Conservation (phyloP, 768 basidiomycete species). For the Rhodosporidiobolus sp. region DNA sequence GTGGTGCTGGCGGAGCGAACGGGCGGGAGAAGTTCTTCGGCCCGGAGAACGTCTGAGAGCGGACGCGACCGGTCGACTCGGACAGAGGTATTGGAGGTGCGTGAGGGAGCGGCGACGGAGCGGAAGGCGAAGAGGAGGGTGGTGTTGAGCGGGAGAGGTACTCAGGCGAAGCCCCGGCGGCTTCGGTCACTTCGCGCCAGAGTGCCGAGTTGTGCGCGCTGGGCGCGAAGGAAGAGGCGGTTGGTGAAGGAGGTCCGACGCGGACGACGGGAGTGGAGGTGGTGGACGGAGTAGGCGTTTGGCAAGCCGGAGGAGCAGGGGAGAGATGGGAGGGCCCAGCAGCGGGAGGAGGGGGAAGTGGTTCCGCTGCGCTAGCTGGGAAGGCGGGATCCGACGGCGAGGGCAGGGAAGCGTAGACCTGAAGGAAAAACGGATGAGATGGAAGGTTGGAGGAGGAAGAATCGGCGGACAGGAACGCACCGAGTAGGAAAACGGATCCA, state of each 20-base stretch:
- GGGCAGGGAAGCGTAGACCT: conserved; percentile 22
- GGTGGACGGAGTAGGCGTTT: background rate
- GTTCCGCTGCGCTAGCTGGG: background rate
- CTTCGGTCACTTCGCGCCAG: background rate
- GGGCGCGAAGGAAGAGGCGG: background rate
- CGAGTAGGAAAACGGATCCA: conserved; percentile 28
- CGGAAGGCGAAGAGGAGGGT: background rate
- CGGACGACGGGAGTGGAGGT: conserved; percentile 6
- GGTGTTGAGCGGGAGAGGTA: background rate
- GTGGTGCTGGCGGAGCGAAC: background rate
- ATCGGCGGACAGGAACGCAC: conserved; percentile 13
- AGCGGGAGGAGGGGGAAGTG: background rate
- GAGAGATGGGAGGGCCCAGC: background rate
- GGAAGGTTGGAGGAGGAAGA: background rate
- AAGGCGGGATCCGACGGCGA: conserved; percentile 10
- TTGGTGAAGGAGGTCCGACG: conserved; percentile 17
- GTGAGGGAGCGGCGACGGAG: background rate
- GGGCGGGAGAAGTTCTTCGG: conserved; percentile 35
- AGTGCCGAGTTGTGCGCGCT: conserved; percentile 10
- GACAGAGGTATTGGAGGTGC: background rate
- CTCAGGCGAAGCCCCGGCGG: background rate
- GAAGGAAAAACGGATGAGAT: background rate
- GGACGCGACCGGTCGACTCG: background rate
- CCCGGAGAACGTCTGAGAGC: background rate
- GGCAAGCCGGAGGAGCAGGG: background rate